Evolutionary conservation across 2,329 filamentous ascomycete genomes (phyloP), one percentile per base, ranked within the genome.

Genomic region (Didymella arachidicola): DNA sequence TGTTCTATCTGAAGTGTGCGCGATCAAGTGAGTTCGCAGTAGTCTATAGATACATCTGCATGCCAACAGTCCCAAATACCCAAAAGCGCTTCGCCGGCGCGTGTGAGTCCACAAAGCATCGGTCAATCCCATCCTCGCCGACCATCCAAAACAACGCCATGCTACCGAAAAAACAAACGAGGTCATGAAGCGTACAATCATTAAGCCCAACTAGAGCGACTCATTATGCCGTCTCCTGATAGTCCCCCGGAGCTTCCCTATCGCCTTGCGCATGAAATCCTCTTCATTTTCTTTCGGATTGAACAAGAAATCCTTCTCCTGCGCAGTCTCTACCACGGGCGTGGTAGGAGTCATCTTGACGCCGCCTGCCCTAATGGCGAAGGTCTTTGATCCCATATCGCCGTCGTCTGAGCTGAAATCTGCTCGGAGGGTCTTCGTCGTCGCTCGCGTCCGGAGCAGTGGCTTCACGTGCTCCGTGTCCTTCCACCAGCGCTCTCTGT

Each of bases 201-300:
- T 57, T 44, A 36, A 3, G 11, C 18, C 26, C 19, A 30, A 14
- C 42, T 46, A 43, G 16, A 27, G 34, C n/a, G 12, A 22, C 18
- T 11, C 41, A 22, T 56, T n/a, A 43, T 50, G 14, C n/a, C 58
- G 50, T 42, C 39, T 52, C 26, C 54, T 30, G 27, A 56, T 52
- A 46, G 51, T 56, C 16, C 61, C 57, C 8, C 51, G 38, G 22
- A 62, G 55, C 41, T 50, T 55, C 7, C 34, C 39, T 36, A 64
- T 62, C 14, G 65, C 45, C 57, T 63, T 72, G 18, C 50, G 57
- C 45, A 72, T 56, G 29, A 74, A 74, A 25, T 66, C 55, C 6
- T 72, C 70, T 49, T 69, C 72, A 42, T 68, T 60, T 44, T 74
- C 72, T 4, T 53, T 36, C 1, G 45, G 52, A 58, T 72, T 72